phyloP scores from a whole-genome alignment of 192 early-diverging fungal genomes.

The Hyaloraphidium curvatum region DNA sequence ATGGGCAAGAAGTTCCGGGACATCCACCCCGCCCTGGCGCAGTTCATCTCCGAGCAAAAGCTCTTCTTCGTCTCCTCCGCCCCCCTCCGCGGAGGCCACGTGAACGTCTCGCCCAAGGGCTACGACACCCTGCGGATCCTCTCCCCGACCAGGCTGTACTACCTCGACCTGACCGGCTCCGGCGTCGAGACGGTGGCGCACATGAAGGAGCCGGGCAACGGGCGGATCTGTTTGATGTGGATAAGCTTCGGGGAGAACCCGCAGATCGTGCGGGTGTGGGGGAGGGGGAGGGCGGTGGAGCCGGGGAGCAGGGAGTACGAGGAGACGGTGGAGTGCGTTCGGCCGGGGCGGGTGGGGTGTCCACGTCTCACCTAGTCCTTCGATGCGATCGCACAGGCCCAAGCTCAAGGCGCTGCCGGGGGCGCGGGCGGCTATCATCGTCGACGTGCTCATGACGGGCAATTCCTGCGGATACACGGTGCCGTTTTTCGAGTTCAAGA shows the following conservation, averaged over 20 bases:
- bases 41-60: conserved; percentile 34
- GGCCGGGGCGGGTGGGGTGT: no score
- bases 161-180: conserved; percentile 20
- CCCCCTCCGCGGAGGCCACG: conserved; percentile 26
- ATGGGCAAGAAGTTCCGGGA: conserved; percentile 2
- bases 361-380: no score
- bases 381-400: no score
- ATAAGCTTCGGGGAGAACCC: not conserved
- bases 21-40: conserved; percentile 19
- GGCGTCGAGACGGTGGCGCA: not conserved
- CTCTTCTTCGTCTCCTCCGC: conserved; percentile 36
- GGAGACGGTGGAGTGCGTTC: not conserved
- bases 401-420: not conserved
- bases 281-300: not conserved
- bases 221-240: not conserved
- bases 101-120: conserved; percentile 41
- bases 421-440: not conserved
- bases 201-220: not conserved
- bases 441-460: not conserved
- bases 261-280: not conserved
- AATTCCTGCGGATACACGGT: not conserved
- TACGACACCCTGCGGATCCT: conserved; percentile 32
- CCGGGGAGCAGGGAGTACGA: not conserved
- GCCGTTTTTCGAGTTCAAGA: not conserved
- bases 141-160: conserved; percentile 13